Evolutionary conservation across 768 basidiomycete genomes (phyloP).

Genomic region (Cystobasidium tubakii): DNA sequence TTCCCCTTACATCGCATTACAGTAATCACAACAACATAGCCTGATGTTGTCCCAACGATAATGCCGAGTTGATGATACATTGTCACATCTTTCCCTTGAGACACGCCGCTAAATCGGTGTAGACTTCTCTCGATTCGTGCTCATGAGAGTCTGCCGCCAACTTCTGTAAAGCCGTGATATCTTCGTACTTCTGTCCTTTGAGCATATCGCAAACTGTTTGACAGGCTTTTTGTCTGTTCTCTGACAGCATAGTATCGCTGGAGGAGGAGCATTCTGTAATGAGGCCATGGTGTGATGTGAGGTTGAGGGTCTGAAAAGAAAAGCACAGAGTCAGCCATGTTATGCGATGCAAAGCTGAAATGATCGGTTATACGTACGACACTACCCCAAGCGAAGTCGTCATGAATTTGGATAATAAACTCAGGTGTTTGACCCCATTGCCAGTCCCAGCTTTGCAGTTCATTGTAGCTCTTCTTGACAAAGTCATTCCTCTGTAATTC

Average conservation of each 20-base stretch:
- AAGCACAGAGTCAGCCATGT: too few relatives aligned
- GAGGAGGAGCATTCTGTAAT: slow-evolving; percentile 39
- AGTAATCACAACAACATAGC: too few relatives aligned
- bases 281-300: slow-evolving; percentile 43
- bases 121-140: background rate
- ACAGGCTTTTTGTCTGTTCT: background rate
- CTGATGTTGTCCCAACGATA: too few relatives aligned
- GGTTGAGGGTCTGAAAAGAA: slow-evolving; percentile 37
- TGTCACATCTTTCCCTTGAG: slow-evolving; percentile 13
- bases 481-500: slow-evolving; percentile 56
- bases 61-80: too few relatives aligned
- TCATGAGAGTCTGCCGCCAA: background rate
- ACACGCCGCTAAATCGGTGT: background rate
- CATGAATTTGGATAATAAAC: slow-evolving; percentile 63
- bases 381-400: slow-evolving; percentile 51
- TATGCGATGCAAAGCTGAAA: too few relatives aligned
- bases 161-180: background rate
- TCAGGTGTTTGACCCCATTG: slow-evolving; percentile 87
- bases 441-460: slow-evolving; percentile 92
- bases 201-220: background rate
- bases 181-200: slow-evolving; percentile 15
- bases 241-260: background rate
- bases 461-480: slow-evolving; percentile 64
- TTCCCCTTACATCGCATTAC: too few relatives aligned
- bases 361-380: slow-evolving; percentile 49